Conservation (phyloP, 1,284 basidiomycete genomes). For the Retiboletus flavoniger region DNA sequence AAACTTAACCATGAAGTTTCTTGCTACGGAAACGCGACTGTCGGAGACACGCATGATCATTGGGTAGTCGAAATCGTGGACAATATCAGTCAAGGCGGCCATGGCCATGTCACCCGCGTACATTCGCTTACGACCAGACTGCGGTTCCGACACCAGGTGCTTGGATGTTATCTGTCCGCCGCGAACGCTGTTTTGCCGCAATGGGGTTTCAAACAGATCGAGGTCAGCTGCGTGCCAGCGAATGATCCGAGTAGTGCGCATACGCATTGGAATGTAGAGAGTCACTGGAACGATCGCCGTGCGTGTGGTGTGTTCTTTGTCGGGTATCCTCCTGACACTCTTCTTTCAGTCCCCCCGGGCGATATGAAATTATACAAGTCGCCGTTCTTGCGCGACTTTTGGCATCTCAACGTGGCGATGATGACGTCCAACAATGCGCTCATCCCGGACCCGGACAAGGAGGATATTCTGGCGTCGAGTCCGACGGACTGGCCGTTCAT, state of each 20-base stretch:
- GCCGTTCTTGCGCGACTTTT: conserved; percentile 95
- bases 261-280: conserved; percentile 98
- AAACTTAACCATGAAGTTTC: conserved; percentile 93
- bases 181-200: conserved; percentile 89
- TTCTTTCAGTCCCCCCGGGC: conserved; percentile 71
- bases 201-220: conserved; percentile 99
- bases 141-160: conserved; percentile 75
- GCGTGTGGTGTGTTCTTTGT: conserved; percentile 37
- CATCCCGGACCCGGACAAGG: conserved; percentile 95
- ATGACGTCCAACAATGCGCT: conserved; percentile 99
- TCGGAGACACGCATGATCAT: conserved; percentile 88
- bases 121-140: conserved; percentile 90
- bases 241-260: conserved; percentile 82
- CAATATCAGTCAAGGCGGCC: conserved; percentile 70
- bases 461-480: conserved; percentile 91
- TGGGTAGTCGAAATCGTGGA: conserved; percentile 96
- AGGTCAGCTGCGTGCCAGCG: conserved; percentile 91
- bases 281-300: conserved; percentile 93
- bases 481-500: conserved; percentile 95
- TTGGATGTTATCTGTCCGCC: conserved; percentile 89
- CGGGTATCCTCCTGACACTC: conserved; percentile 1
- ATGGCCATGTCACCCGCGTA: conserved; percentile 64
- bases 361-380: conserved; percentile 84
- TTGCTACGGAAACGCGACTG: conserved; percentile 84
- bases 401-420: conserved; percentile 99